Evolutionary conservation across 208 protist species (phyloP), one percentile per base, ranked within the genome.

Genomic region (Crithidia expoeki): DNA sequence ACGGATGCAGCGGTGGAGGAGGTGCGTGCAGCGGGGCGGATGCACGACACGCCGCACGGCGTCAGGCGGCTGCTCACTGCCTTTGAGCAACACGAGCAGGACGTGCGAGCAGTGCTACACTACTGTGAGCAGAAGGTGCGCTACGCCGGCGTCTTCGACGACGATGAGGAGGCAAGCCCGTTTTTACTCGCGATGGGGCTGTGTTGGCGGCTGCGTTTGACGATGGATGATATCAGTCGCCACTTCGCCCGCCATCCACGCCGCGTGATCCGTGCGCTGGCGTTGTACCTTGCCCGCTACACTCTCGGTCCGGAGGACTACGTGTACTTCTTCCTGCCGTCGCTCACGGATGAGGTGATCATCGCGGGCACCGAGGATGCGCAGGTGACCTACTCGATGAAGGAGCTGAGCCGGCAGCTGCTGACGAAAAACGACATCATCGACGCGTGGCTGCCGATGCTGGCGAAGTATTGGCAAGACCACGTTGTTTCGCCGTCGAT

Each of bases 391-490:
- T 58, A 40, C n/a, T 57, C 88, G 4, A 83, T 96, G 77, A 60
- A 61, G 42, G 74, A 83, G 16, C 68, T 96, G 33, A 70, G 70
- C 27, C 77, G 60, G 46, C 67, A 81, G 30, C 61, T 94, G 38
- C 72, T 96, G 36, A 76, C 80, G 21, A 74, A 86, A 44, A 83
- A 87, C 40, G 91, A 96, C 68, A 80, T 94, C 28, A 76, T 76
- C 19, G 91, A 96, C 74, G 91, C 91, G 53, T 96, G 86, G 85
- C 82, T 92, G 69, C 87, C 88, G 19, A 57, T 71, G 4, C 79
- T 86, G 30, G 59, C 68, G 19, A 64, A 64, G 42, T 79, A 79
- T 65, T 93, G 84, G 84, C 75, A 84, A 47, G 68, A 84, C 34
- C 27, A 50, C 12, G 75, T 82, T 4, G 65, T 96, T 34, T 62